Base-by-base conservation (phyloP, 108 stramenopile species). In the Schizochytrium sp. region DNA sequence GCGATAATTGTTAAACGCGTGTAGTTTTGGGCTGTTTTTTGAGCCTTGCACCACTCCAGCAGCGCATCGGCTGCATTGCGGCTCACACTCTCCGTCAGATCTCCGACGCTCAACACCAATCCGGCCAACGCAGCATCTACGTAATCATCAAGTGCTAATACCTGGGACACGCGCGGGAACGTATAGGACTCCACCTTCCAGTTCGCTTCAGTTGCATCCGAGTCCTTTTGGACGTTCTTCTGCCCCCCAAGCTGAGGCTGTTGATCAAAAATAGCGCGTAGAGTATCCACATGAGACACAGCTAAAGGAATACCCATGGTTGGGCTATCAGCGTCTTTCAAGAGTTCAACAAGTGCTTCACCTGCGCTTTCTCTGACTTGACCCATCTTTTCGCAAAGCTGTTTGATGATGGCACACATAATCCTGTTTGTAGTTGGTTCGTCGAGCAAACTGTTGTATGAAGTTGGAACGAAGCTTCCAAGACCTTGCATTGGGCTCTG, bases 21-120 rank as follows among this genome's bases (percentile, higher is more conserved):
- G 10, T 10, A 49, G 47, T 49, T 28, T 5, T 42, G 38, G 7
- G 10, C 40, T 10, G 76, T 17, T 53, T 83, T 83, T 55, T 83
- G 76, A 10, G 47, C 76, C 47, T 83, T 83, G 0, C 15, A 56
- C 76, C 76, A 83, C 28, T 55, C 76, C 12, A 83, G 28, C 28
- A 83, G 53, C 19, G 76, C 76, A 40, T 83, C 76, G 5, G 76
- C 47, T 10, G 76, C 76, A 28, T 83, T 83, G 50, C 53, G 49
- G 53, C 76, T 83, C 76, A 83, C 76, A 42, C 76, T 83, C 55
- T 83, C 76, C 50, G 76, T 83, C 38, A 83, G 76, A 42, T 83
- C 76, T 5, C 76, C 76, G 47, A 83, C 53, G 28, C 76, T 83
- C 28, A 83, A 40, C 47, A 83, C 53, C 15, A 83, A 53, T 47